phyloP scores from a whole-genome alignment of 2,329 filamentous ascomycete species.

The Pseudopyricularia cyperi region DNA sequence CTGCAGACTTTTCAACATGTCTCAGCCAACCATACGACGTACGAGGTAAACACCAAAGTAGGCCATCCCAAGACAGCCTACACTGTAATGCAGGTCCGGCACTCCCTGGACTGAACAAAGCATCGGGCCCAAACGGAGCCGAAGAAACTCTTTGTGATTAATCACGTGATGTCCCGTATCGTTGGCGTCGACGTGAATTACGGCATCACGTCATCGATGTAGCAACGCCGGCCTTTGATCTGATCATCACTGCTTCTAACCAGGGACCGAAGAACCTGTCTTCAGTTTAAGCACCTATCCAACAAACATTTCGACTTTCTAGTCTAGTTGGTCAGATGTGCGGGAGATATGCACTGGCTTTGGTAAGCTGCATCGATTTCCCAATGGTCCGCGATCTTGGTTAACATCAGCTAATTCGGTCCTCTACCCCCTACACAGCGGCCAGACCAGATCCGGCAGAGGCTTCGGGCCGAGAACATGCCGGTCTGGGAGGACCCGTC shows the following conservation, averaged over 20 bases:
- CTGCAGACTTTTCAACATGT: neutral
- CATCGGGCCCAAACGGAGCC: too few species aligned
- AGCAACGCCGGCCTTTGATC: too few species aligned
- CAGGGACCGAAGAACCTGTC: neutral
- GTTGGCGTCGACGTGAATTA: too few species aligned
- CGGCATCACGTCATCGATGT: too few species aligned
- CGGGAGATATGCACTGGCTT: slow-evolving; percentile 21
- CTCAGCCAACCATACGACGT: neutral
- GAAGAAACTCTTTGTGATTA: too few species aligned
- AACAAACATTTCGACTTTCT: neutral
- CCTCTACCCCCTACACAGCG: slow-evolving; percentile 34
- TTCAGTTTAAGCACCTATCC: neutral
- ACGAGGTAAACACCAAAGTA: too few species aligned
- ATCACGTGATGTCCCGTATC: too few species aligned
- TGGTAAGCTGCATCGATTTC: slow-evolving; percentile 12
- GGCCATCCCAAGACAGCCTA: too few species aligned
- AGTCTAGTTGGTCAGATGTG: slow-evolving; percentile 15
- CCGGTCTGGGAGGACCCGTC: slow-evolving; percentile 56
- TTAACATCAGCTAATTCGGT: neutral
- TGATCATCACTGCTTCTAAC: too few species aligned
- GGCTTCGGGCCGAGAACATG: slow-evolving; percentile 64
- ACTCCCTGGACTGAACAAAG: too few species aligned
- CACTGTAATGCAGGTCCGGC: too few species aligned
- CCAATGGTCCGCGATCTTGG: neutral
- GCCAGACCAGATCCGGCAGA: slow-evolving; percentile 60